Conservation (phyloP, 192 early-diverging fungal species). For the Entomortierella beljakovae region DNA sequence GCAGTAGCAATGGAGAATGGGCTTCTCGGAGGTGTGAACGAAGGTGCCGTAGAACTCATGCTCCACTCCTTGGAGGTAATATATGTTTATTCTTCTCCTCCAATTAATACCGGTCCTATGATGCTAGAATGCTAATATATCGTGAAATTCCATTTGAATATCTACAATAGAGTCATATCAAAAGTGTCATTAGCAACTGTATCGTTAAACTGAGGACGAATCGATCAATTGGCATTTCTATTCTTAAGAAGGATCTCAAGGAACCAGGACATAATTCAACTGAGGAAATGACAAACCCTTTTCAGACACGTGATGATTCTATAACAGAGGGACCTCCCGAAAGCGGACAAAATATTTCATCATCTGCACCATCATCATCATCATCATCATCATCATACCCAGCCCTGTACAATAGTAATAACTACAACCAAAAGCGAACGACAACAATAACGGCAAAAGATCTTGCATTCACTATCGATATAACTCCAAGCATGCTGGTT, state of each 20-base stretch:
- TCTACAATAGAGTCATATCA: conserved; percentile 65
- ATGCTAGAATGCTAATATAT: neutral
- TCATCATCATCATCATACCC: conserved; percentile 6
- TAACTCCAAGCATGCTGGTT: conserved; percentile 73
- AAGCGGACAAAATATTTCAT: too few relatives aligned
- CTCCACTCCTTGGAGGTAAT: conserved; percentile 74
- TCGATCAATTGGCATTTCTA: conserved; percentile 66
- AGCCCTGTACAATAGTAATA: conserved; percentile 19
- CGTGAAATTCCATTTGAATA: neutral
- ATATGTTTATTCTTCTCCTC: neutral
- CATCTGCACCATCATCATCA: conserved; percentile 43
- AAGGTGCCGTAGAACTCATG: conserved; percentile 71
- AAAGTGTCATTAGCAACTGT: conserved; percentile 73
- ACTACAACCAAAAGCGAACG: conserved; percentile 22
- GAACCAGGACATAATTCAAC: conserved; percentile 11
- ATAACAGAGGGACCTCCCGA: neutral
- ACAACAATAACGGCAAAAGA: conserved; percentile 64
- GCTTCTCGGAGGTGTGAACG: conserved; percentile 70
- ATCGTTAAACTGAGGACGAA: conserved; percentile 75
- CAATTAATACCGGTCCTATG: neutral
- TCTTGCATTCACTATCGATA: conserved; percentile 71
- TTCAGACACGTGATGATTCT: too few relatives aligned
- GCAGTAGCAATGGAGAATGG: conserved; percentile 77
- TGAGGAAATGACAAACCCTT: neutral
- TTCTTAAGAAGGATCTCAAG: conserved; percentile 12